phyloP scores from a whole-genome alignment of 345 rosid species.

The Odontarrhena argentea region DNA sequence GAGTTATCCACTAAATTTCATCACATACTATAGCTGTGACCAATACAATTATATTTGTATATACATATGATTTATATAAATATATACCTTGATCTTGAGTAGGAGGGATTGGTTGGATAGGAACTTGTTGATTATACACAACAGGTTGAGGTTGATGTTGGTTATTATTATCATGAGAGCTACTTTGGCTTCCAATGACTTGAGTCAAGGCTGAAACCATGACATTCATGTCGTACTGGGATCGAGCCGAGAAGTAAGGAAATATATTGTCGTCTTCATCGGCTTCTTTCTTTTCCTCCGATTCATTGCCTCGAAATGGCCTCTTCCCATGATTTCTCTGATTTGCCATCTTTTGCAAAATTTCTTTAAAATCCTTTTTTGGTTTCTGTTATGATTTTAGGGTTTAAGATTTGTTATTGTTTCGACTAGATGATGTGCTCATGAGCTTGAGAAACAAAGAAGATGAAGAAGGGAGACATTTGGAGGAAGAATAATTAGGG shows the following conservation, averaged over 20 bases:
- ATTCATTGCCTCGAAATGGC: conserved; percentile 46
- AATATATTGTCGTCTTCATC: conserved; percentile 55
- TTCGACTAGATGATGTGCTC: background rate
- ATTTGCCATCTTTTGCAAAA: conserved; percentile 46
- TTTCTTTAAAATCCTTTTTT: background rate
- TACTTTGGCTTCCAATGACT: conserved; percentile 54
- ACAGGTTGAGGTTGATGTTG: conserved; percentile 43
- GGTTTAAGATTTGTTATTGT: background rate
- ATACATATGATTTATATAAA: background rate
- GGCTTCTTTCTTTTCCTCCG: conserved; percentile 48
- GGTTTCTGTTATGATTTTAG: background rate
- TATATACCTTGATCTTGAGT: conserved; percentile 41
- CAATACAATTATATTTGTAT: background rate
- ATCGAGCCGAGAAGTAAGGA: conserved; percentile 63
- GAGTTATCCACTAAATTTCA: background rate
- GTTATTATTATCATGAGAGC: conserved; percentile 28
- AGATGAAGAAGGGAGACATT: conserved; percentile 8
- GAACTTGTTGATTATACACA: conserved; percentile 35
- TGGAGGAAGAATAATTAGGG: conserved; percentile 28
- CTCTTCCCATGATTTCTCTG: conserved; percentile 56
- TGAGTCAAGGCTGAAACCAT: conserved; percentile 77
- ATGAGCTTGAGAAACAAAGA: conserved; percentile 20
- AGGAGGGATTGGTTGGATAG: conserved; percentile 33
- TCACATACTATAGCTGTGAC: background rate
- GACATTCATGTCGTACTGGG: conserved; percentile 61